A percentile compares a stretch with the other conserved stretches of the same genome.
phyloP scores from a whole-genome alignment of 2,329 filamentous ascomycete species.

The Grosmannia serpens region DNA sequence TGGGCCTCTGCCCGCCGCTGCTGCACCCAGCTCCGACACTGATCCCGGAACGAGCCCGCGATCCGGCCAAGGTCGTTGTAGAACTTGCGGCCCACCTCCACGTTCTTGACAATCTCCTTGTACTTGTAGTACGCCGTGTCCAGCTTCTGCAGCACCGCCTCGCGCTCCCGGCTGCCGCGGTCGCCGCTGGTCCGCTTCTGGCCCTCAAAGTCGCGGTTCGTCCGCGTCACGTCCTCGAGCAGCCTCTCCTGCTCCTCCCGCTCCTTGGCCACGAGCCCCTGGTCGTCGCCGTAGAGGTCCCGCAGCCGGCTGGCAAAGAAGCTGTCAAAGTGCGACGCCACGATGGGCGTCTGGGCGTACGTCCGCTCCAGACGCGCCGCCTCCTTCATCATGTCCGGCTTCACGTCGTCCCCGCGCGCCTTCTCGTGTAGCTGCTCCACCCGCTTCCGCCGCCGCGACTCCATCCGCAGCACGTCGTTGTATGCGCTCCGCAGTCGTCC shows the following conservation, averaged over 20 bases:
- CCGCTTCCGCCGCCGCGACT: constrained; percentile 68
- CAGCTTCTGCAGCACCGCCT: constrained; percentile 73
- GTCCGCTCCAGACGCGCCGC: constrained; percentile 75
- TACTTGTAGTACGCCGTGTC: constrained; percentile 93
- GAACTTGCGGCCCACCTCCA: constrained; percentile 87
- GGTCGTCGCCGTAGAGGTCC: constrained; percentile 64
- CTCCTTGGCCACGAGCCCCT: constrained; percentile 60
- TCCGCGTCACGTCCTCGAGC: constrained; percentile 55
- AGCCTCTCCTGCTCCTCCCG: constrained; percentile 64
- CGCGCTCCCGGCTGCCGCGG: constrained; percentile 59
- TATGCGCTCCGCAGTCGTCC: constrained; percentile 65
- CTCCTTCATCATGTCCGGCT: constrained; percentile 70
- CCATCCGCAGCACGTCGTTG: constrained; percentile 75
- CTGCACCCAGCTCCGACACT: constrained; percentile 66
- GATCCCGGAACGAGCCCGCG: constrained; percentile 68
- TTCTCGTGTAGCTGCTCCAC: constrained; percentile 71
- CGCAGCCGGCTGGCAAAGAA: constrained; percentile 78
- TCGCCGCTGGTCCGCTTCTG: constrained; percentile 52
- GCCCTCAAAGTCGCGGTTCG: constrained; percentile 66
- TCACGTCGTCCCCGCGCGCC: constrained; percentile 78
- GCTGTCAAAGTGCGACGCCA: constrained; percentile 81
- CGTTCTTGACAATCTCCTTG: constrained; percentile 86
- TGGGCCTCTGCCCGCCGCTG: constrained; percentile 71
- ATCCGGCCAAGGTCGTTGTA: constrained; percentile 93
- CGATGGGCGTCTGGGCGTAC: constrained; percentile 73